phyloP scores from a whole-genome alignment of 768 basidiomycete species.

The Rubroboletus satanas region DNA sequence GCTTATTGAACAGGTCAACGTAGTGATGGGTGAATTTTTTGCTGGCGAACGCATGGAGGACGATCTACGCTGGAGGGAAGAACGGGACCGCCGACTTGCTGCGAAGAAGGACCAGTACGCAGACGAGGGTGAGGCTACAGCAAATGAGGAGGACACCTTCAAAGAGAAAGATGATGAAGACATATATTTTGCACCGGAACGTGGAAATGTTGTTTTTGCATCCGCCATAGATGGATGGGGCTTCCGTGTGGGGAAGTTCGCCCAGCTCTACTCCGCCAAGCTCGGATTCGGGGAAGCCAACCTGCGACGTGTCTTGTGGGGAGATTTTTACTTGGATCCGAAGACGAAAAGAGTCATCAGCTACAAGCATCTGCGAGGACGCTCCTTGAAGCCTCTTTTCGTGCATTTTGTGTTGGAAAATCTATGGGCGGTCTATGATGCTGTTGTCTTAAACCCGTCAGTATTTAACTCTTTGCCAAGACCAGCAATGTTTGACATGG shows the following conservation, averaged over 20 bases:
- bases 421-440: conserved; percentile 95
- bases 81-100: conserved; percentile 76
- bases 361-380: conserved; percentile 83
- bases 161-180: conserved; percentile 97
- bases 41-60: conserved; percentile 96
- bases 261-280: conserved; percentile 86
- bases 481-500: conserved; percentile 8
- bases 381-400: conserved; percentile 88
- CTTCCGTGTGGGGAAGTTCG: conserved; percentile 90
- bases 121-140: conserved; percentile 57
- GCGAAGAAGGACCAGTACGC: conserved; percentile 68
- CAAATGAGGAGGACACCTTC: conserved; percentile 64
- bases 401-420: conserved; percentile 98
- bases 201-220: conserved; percentile 94
- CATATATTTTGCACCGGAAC: conserved; percentile 94
- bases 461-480: conserved; percentile 32
- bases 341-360: conserved; percentile 92
- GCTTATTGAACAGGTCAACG: conserved; percentile 95
- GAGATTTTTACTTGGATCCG: conserved; percentile 94
- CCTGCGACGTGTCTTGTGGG: conserved; percentile 87
- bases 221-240: conserved; percentile 98
- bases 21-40: conserved; percentile 96
- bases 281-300: conserved; percentile 88
- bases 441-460: conserved; percentile 82
- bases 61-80: conserved; percentile 90